Evolutionary conservation across 2,329 filamentous ascomycete genomes (phyloP), one percentile per base, ranked within the genome.

Genomic region (Trichophyton simii): DNA sequence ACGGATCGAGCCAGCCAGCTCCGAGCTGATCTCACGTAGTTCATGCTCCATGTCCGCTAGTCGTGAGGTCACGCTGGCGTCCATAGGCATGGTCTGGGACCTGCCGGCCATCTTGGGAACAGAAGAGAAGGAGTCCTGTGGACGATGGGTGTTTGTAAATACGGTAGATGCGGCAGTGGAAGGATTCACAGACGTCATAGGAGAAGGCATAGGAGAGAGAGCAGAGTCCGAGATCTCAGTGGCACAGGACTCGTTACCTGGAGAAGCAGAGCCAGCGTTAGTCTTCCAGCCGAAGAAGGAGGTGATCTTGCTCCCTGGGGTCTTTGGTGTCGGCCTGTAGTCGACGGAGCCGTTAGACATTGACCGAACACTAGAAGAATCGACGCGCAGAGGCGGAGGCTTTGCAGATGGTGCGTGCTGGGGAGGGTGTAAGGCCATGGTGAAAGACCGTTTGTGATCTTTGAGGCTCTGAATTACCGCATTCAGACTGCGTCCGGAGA

Each of bases 31-130:
- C 74, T 92, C 88, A 68, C 89, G 89, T 67, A 99, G 76, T 79
- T 99, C 94, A 72, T 91, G 88, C 78, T 99, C 94, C 79, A 99
- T 86, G 72, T 95, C 90, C 72, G 90, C 85, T 69, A 95, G 82
- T 73, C 91, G 72, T 67, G 80, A 66, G 80, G 77, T 67, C 73
- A 80, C 69, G 70, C 76, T 67, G 69, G 74, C 55, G 77, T 68
- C 72, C 76, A 59, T 58, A 60, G 67, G 74, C 57, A 73, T 75
- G 63, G 74, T 72, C 58, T 75, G 73, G 65, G 74, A 80, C 65
- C 71, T 81, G 60, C 71, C 78, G 8, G 54, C 13, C 67, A 62
- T 72, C 72, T 60, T 73, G 67, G 61, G 68, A 62, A 15, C 65
- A 77, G 69, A 61, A 78, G 68, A 68, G 78, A 76, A 71, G 76